phyloP scores from a whole-genome alignment of 1,284 basidiomycete genomes.

The Moniliella sp. region DNA sequence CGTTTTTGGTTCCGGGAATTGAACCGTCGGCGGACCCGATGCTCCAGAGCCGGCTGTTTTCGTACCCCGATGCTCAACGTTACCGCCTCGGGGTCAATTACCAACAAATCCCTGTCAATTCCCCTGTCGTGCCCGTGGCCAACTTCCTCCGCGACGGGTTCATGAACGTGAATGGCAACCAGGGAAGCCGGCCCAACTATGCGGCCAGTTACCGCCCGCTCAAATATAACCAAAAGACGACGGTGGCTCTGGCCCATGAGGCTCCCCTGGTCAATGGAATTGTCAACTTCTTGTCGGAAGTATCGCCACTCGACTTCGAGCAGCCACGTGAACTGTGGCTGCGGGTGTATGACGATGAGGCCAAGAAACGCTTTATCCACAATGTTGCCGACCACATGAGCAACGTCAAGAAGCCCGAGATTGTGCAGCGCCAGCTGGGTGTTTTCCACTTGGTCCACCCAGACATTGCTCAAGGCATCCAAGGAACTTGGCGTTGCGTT shows the following conservation, averaged over 20 bases:
- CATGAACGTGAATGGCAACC: conserved; percentile 17
- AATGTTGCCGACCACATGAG: conserved; percentile 4
- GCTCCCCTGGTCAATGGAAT: conserved; percentile 43
- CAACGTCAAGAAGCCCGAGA: conserved; percentile 6
- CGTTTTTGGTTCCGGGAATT: conserved; percentile 14
- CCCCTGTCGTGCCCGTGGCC: conserved; percentile 44
- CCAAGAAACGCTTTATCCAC: conserved; percentile 1
- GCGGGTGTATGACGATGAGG: conserved; percentile 3
- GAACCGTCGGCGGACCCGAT: conserved; percentile 23
- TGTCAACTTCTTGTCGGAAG: conserved; percentile 52
- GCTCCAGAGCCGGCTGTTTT: conserved; percentile 21
- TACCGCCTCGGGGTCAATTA: conserved; percentile 38
- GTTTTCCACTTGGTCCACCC: conserved; percentile 19
- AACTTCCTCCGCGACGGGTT: conserved; percentile 21
- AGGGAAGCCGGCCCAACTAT: conserved; percentile 14
- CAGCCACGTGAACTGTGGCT: conserved; percentile 3
- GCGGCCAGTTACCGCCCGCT: conserved; percentile 10
- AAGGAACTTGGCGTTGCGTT: too few relatives aligned
- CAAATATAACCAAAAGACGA: conserved; percentile 39
- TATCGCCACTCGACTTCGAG: conserved; percentile 33
- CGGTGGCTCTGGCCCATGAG: conserved; percentile 9
- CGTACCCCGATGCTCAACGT: conserved; percentile 55
- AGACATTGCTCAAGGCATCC: too few relatives aligned
- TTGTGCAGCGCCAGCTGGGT: conserved; percentile 7
- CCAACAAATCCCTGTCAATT: conserved; percentile 16